Evolutionary conservation across 2,329 filamentous ascomycete genomes (phyloP).

Genomic region (Trichoderma afroharzianum): DNA sequence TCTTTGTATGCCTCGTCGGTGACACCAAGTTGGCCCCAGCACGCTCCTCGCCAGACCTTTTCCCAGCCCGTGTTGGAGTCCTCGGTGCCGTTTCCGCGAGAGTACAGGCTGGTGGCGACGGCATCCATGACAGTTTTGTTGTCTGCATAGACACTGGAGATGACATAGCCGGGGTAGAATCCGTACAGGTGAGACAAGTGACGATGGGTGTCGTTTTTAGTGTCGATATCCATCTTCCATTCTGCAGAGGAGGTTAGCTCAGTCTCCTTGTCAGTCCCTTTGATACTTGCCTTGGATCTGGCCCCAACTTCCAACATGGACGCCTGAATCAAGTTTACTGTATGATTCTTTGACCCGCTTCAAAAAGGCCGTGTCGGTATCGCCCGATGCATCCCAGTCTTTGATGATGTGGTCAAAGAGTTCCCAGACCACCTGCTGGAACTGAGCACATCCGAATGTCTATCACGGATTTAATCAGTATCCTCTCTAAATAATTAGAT

Average conservation of each 20-base stretch:
- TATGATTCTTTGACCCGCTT: conserved; percentile 28
- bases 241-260: not conserved
- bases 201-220: conserved; percentile 25
- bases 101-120: conserved; percentile 43
- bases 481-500: fast-evolving
- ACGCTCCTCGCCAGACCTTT: conserved; percentile 55
- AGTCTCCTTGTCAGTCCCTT: not conserved
- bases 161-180: conserved; percentile 51
- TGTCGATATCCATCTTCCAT: conserved; percentile 15
- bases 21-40: conserved; percentile 53
- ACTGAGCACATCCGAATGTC: conserved; percentile 52
- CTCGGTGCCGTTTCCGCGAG: conserved; percentile 42
- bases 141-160: conserved; percentile 37
- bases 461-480: not conserved
- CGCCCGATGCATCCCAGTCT: conserved; percentile 23
- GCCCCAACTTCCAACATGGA: conserved; percentile 16
- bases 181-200: conserved; percentile 54
- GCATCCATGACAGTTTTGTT: conserved; percentile 44
- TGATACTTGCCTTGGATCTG: conserved; percentile 25
- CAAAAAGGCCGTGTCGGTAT: conserved; percentile 31
- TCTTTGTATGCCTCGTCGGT: conserved; percentile 46
- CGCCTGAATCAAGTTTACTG: not conserved
- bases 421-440: conserved; percentile 49
- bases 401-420: conserved; percentile 38
- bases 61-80: conserved; percentile 56